Evolutionary conservation across 225 moss, liverwort and hornwort genomes (phyloP).

Genomic region (Sphagnum contortum): DNA sequence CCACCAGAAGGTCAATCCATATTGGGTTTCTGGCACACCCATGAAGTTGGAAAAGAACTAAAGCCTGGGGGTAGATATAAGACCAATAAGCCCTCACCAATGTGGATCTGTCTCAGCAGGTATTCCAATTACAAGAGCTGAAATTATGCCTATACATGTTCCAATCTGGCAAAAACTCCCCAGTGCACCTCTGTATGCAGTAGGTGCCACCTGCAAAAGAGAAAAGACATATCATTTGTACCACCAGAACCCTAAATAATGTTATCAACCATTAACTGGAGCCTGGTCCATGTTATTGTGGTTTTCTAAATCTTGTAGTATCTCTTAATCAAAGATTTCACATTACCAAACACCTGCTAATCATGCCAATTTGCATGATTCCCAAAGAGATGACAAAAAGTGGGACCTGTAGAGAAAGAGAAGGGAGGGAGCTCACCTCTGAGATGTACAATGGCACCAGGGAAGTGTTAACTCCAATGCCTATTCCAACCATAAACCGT

Average conservation of each 20-base stretch:
- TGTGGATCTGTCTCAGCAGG: slow-evolving; percentile 89
- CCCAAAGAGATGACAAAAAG: background rate
- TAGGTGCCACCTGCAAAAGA: slow-evolving; percentile 72
- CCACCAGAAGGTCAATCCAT: too few species aligned
- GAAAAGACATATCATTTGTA: background rate
- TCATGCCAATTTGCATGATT: too few species aligned
- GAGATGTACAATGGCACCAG: slow-evolving; percentile 94
- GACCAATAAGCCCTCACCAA: slow-evolving; percentile 36
- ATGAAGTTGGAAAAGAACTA: too few species aligned
- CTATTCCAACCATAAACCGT: slow-evolving; percentile 84
- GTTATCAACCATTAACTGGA: too few species aligned
- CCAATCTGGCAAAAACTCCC: slow-evolving; percentile 91
- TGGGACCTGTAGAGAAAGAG: background rate
- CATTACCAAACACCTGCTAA: too few species aligned
- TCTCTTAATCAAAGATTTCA: too few species aligned
- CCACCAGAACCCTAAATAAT: background rate
- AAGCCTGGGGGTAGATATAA: too few species aligned
- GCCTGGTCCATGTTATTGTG: too few species aligned
- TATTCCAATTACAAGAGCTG: slow-evolving; percentile 66
- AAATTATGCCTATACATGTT: slow-evolving; percentile 78
- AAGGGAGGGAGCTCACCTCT: slow-evolving; percentile 42
- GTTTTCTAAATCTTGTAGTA: too few species aligned
- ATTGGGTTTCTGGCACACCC: too few species aligned
- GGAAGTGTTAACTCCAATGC: slow-evolving; percentile 92
- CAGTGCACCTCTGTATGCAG: slow-evolving; percentile 77